Conservation (phyloP, 352 stramenopile species). For the Phytophthora sojae region DNA sequence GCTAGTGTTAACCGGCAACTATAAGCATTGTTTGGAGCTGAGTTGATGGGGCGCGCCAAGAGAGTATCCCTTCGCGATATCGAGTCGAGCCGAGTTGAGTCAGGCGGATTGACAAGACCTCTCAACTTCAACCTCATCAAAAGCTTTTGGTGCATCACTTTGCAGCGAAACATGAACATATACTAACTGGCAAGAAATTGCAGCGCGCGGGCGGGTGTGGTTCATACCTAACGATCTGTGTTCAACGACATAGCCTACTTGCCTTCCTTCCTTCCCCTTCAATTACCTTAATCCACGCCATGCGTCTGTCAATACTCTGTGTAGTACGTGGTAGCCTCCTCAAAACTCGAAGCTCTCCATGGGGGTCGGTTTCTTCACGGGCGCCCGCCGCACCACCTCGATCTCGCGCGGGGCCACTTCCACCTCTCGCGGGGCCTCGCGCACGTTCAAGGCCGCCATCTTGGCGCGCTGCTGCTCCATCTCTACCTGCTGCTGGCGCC, state of each 20-base stretch:
- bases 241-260: constrained; percentile 38
- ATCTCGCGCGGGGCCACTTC: constrained; percentile 49
- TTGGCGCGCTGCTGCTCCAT: constrained; percentile 41
- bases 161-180: constrained; percentile 9
- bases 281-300: constrained; percentile 32
- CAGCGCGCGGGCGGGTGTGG: neutral
- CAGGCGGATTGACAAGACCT: constrained; percentile 4
- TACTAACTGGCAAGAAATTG: neutral
- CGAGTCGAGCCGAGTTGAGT: neutral
- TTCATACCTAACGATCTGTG: constrained; percentile 35
- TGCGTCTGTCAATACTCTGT: constrained; percentile 16
- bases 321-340: constrained; percentile 15
- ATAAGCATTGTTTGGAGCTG: neutral
- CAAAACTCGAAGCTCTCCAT: constrained; percentile 57
- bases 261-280: constrained; percentile 4
- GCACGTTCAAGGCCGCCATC: constrained; percentile 30
- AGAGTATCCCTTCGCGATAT: no score
- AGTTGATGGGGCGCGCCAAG: no score
- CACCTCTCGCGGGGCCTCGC: constrained; percentile 34
- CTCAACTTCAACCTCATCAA: constrained; percentile 16
- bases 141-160: constrained; percentile 6
- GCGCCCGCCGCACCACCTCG: constrained; percentile 51
- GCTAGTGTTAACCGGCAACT: neutral
- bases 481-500: constrained; percentile 43
- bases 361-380: constrained; percentile 38